Conservation (phyloP, 495 filamentous ascomycete genomes). For the Pseudevernia furfuracea region DNA sequence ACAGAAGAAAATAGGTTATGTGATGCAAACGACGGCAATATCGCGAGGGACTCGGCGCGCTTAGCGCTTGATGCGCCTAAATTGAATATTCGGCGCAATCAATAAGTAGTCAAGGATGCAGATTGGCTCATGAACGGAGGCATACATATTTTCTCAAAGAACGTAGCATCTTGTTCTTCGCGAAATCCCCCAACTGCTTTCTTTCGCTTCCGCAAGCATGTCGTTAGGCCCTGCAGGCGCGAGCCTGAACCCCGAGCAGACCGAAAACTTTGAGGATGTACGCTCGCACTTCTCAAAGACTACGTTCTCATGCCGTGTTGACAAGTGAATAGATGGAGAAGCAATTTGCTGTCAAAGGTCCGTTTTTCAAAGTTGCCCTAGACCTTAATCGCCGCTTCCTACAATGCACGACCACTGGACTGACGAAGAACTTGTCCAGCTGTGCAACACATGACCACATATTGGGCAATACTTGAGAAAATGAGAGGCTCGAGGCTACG, state of each 20-base stretch:
- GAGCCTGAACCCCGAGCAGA: conserved; percentile 57
- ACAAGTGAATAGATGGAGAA: conserved; percentile 74
- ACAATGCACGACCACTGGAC: conserved; percentile 18
- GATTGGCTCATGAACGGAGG: too few relatives aligned
- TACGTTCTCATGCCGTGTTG: conserved; percentile 9
- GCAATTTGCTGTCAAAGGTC: conserved; percentile 97
- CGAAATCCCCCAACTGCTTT: background rate
- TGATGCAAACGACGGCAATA: too few relatives aligned
- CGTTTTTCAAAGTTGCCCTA: conserved; percentile 17
- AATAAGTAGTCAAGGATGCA: background rate
- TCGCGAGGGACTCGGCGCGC: too few relatives aligned
- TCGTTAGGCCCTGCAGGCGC: conserved; percentile 37
- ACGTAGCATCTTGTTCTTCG: too few relatives aligned
- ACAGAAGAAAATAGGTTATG: too few relatives aligned
- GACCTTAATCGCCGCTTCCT: background rate
- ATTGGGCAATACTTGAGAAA: conserved; percentile 92
- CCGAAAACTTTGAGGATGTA: conserved; percentile 74
- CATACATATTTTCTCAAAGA: background rate
- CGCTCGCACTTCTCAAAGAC: conserved; percentile 21
- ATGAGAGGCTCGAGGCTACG: conserved; percentile 76
- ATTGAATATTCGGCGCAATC: background rate
- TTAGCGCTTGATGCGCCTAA: background rate
- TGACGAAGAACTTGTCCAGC: conserved; percentile 40
- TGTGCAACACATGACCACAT: conserved; percentile 91
- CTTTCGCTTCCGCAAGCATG: conserved; percentile 30